These are phyloP conservation scores for Hericium coralloides DNA, from an alignment of 768 basidiomycete species.

Conservation along the genomic window DNA sequence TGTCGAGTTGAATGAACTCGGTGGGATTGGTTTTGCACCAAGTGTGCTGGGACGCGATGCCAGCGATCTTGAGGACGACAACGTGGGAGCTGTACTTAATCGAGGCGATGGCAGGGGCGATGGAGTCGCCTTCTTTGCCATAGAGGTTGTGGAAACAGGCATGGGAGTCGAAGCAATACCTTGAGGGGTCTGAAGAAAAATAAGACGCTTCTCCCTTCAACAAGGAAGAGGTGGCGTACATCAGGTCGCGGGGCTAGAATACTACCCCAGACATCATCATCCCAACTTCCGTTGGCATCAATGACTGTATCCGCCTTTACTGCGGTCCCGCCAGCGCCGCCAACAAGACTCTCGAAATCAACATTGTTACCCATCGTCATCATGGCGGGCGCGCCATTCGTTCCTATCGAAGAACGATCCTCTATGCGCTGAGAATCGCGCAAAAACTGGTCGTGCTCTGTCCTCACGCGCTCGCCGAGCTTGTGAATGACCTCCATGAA, in stretches of 20 bases:
- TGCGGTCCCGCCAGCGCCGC: conserved; percentile 37
- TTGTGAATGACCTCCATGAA: conserved; percentile 84
- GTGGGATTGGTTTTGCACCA: conserved; percentile 28
- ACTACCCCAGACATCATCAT: conserved; percentile 81
- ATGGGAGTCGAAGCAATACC: background rate
- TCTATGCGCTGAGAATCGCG: conserved; percentile 89
- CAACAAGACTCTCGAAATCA: conserved; percentile 85
- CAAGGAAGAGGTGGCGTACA: conserved; percentile 9
- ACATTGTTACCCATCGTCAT: conserved; percentile 39
- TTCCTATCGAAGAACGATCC: conserved; percentile 51
- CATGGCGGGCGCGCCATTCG: conserved; percentile 24
- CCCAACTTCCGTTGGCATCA: conserved; percentile 46
- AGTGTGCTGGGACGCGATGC: conserved; percentile 18
- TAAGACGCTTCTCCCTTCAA: background rate
- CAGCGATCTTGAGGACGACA: conserved; percentile 3
- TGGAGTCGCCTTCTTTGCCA: conserved; percentile 2
- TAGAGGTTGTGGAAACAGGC: background rate
- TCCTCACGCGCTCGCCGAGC: conserved; percentile 79
- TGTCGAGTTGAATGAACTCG: conserved; percentile 26
- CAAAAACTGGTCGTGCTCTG: conserved; percentile 87
- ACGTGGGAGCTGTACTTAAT: conserved; percentile 7
- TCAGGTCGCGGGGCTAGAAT: conserved; percentile 45
- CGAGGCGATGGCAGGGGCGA: conserved; percentile 16
- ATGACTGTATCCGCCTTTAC: conserved; percentile 37
- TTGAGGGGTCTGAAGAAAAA: background rate